phyloP scores from a whole-genome alignment of 2,329 filamentous ascomycete species.

The Cryphonectria nitschkei region DNA sequence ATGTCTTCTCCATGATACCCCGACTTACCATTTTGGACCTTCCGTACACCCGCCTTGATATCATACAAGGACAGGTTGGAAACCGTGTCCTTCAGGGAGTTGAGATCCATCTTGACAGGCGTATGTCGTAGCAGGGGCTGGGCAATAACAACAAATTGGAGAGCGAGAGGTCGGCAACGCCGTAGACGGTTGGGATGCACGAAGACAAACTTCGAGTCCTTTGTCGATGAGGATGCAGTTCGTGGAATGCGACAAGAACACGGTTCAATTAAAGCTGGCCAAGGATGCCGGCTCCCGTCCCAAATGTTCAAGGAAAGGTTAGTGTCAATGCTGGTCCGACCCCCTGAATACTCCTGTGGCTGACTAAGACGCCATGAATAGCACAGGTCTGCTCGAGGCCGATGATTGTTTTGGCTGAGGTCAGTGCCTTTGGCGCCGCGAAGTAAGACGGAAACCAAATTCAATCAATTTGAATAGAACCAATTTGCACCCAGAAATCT shows the following conservation, averaged over 20 bases:
- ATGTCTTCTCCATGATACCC: not conserved
- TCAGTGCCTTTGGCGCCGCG: not conserved
- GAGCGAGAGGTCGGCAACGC: conserved; percentile 1
- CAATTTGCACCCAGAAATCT: not conserved
- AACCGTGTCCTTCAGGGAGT: conserved; percentile 82
- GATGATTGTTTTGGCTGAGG: not conserved
- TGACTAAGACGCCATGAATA: conserved; percentile 23
- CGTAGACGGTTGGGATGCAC: conserved; percentile 3
- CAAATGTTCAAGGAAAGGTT: conserved; percentile 17
- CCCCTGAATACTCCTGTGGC: conserved; percentile 22
- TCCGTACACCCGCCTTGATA: conserved; percentile 90
- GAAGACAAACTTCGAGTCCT: conserved; percentile 3
- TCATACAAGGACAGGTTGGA: conserved; percentile 93
- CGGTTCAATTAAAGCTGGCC: conserved; percentile 18
- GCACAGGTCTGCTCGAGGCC: not conserved
- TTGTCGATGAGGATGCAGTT: conserved; percentile 10
- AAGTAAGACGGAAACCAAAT: not conserved
- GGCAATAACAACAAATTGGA: not conserved
- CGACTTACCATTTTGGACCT: conserved; percentile 89
- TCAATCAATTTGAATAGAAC: not conserved
- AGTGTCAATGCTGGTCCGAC: conserved; percentile 20
- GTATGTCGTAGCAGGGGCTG: not conserved
- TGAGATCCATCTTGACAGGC: conserved; percentile 75
- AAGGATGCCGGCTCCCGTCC: not conserved
- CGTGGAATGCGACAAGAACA: conserved; percentile 12